Evolutionary conservation across 2,329 filamentous ascomycete species (phyloP).

Genomic region (Keithomyces neogunnii): DNA sequence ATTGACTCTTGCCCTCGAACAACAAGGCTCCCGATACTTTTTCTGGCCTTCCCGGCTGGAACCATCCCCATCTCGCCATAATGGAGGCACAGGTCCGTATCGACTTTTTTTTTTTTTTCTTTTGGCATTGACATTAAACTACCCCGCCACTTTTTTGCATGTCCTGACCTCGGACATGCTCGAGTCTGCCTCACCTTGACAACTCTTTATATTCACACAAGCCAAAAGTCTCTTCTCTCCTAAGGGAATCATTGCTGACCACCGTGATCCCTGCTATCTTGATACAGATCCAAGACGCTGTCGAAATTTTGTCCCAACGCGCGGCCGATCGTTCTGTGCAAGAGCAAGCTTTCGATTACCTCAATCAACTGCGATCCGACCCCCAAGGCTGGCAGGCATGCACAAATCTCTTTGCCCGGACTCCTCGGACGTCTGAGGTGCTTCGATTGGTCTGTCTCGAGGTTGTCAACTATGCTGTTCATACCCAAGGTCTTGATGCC

Average conservation of each 20-base stretch:
- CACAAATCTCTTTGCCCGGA: conserved; percentile 73
- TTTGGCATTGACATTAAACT: neutral
- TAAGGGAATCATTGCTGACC: neutral
- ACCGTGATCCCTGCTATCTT: neutral
- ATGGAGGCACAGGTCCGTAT: conserved; percentile 41
- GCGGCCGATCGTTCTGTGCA: conserved; percentile 67
- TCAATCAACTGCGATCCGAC: conserved; percentile 70
- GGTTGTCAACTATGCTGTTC: conserved; percentile 85
- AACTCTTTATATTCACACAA: neutral
- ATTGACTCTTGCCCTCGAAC: conserved; percentile 13
- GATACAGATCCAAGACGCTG: conserved; percentile 82
- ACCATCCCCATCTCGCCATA: conserved; percentile 12
- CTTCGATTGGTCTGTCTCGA: conserved; percentile 86
- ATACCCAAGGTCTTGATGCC: conserved; percentile 66
- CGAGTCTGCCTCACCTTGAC: neutral
- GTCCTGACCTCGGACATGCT: neutral
- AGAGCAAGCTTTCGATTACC: conserved; percentile 73
- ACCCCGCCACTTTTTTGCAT: neutral
- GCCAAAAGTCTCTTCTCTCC: neutral
- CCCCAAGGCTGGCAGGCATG: conserved; percentile 87
- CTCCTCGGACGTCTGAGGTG: conserved; percentile 68
- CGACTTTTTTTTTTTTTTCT: conserved; percentile 3
- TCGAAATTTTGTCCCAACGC: conserved; percentile 86
- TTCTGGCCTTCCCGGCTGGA: conserved; percentile 8
- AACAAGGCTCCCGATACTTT: conserved; percentile 4